phyloP scores from a whole-genome alignment of 176 grass and related monocot species.

The Rhynchospora pubera region DNA sequence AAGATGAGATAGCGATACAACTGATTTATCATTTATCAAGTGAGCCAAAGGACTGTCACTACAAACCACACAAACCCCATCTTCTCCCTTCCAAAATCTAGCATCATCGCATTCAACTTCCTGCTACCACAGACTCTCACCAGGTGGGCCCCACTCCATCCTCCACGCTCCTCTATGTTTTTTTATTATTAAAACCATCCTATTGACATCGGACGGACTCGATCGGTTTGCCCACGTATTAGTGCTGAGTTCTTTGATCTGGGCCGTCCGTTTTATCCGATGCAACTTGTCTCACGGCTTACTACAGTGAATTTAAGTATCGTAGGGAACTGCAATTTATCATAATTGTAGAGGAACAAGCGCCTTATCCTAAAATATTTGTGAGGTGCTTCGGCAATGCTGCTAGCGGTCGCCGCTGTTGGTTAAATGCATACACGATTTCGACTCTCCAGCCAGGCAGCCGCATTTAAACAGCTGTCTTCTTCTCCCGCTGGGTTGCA shows the following conservation, averaged over 20 bases:
- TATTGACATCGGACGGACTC: no score
- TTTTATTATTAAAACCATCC: background rate
- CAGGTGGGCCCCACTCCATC: background rate
- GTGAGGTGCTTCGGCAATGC: background rate
- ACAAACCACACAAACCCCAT: conserved; percentile 11
- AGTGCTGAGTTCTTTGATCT: background rate
- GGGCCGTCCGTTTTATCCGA: no score
- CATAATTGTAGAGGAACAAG: background rate
- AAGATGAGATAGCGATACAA: no score
- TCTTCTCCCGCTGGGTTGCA: background rate
- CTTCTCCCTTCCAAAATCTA: background rate
- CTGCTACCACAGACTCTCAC: no score
- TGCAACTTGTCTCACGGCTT: background rate
- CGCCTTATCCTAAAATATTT: background rate
- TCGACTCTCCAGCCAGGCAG: background rate
- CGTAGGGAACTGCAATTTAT: background rate
- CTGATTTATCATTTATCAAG: background rate
- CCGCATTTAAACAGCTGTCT: background rate
- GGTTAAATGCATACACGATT: background rate
- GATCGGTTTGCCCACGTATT: no score
- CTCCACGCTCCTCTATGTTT: background rate
- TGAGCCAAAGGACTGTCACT: background rate
- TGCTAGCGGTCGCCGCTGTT: conserved; percentile 10
- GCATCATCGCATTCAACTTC: background rate
- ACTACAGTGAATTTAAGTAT: background rate